phyloP scores from a whole-genome alignment of 768 basidiomycete genomes.

The Tephrocybe rancida region DNA sequence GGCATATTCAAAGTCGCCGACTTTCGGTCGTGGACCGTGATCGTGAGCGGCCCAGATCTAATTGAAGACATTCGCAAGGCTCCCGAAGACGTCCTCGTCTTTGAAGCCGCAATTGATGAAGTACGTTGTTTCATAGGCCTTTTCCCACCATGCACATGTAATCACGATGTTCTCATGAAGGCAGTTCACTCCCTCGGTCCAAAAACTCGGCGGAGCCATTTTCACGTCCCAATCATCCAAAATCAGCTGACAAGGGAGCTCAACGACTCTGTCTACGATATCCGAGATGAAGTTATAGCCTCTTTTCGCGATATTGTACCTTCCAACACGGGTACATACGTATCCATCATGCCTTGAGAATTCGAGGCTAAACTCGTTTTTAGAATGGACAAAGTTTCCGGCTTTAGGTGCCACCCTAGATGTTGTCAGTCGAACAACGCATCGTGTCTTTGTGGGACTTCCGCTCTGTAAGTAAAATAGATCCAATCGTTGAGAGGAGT shows the following conservation, averaged over 20 bases:
- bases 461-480: conserved; percentile 26
- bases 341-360: background rate
- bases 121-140: conserved; percentile 13
- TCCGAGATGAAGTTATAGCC: conserved; percentile 11
- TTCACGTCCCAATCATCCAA: conserved; percentile 21
- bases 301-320: conserved; percentile 2
- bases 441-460: conserved; percentile 27
- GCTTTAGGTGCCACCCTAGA: conserved; percentile 18
- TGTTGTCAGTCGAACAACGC: conserved; percentile 23
- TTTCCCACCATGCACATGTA: background rate
- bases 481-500: background rate
- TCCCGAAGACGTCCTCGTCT: conserved; percentile 30
- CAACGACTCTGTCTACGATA: conserved; percentile 2
- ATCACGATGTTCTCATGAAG: background rate
- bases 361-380: background rate
- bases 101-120: conserved; percentile 26
- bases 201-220: conserved; percentile 14
- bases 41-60: conserved; percentile 26
- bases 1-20: conserved; percentile 10
- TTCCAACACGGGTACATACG: background rate
- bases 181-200: conserved; percentile 16
- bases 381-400: conserved; percentile 10
- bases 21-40: conserved; percentile 30
- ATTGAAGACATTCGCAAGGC: conserved; percentile 36
- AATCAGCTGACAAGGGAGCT: conserved; percentile 16